Percentiles rank a stretch among this genome's conserved stretches.
phyloP scores from a whole-genome alignment of 805 yeast genomes.

The Metschnikowia continentalis region DNA sequence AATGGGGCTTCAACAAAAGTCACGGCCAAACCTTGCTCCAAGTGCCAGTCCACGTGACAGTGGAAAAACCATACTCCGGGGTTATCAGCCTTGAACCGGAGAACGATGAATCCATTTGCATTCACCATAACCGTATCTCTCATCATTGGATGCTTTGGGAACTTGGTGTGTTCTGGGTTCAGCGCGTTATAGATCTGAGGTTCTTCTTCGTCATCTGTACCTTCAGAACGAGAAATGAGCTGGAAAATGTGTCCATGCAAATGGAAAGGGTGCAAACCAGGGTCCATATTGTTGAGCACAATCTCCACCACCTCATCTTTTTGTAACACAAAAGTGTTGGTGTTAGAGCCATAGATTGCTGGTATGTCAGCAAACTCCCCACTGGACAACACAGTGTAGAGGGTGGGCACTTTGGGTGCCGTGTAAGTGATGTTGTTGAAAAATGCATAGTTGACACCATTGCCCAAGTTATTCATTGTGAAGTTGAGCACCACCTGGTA shows the following conservation, averaged over 20 bases:
- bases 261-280: slow-evolving; percentile 77
- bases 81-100: slow-evolving; percentile 75
- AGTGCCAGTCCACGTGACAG: slow-evolving; percentile 85
- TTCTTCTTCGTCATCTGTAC: slow-evolving; percentile 49
- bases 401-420: slow-evolving; percentile 67
- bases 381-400: slow-evolving; percentile 57
- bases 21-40: slow-evolving; percentile 75
- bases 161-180: slow-evolving; percentile 33
- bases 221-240: slow-evolving; percentile 50
- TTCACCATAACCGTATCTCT: slow-evolving; percentile 72
- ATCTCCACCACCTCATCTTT: slow-evolving; percentile 66
- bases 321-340: slow-evolving; percentile 58
- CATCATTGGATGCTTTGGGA: slow-evolving; percentile 56
- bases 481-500: slow-evolving; percentile 55
- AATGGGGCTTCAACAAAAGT: slow-evolving; percentile 69
- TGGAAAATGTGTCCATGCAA: slow-evolving; percentile 74
- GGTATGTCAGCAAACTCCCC: slow-evolving; percentile 54
- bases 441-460: slow-evolving; percentile 74
- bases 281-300: slow-evolving; percentile 74
- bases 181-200: slow-evolving; percentile 49
- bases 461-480: slow-evolving; percentile 63
- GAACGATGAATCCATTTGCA: slow-evolving; percentile 62
- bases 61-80: slow-evolving; percentile 96
- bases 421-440: slow-evolving; percentile 65
- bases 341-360: slow-evolving; percentile 69